Conservation (phyloP, 2,329 filamentous ascomycete species). For the Talaromyces sp. region DNA sequence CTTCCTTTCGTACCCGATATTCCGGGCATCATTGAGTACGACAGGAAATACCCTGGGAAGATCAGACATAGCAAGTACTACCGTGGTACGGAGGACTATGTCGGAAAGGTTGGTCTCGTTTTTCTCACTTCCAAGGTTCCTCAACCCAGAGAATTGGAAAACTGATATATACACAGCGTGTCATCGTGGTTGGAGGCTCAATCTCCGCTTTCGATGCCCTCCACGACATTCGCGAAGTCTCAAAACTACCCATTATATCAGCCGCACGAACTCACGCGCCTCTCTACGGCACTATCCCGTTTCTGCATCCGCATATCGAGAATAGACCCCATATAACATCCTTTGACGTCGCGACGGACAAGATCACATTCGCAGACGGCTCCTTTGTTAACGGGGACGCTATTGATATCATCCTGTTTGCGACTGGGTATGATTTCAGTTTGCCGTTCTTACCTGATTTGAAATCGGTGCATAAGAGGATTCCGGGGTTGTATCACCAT, state of each 20-base stretch:
- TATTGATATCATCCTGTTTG: constrained; percentile 29
- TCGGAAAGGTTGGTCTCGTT: constrained; percentile 20
- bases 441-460: constrained; percentile 27
- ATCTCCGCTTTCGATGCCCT: constrained; percentile 28
- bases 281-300: constrained; percentile 20
- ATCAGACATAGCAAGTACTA: constrained; percentile 39
- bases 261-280: constrained; percentile 23
- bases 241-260: constrained; percentile 20
- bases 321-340: not conserved
- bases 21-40: constrained; percentile 29
- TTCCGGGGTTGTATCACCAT: constrained; percentile 28
- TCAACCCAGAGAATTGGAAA: not conserved
- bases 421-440: constrained; percentile 26
- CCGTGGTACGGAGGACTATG: constrained; percentile 32
- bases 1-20: constrained; percentile 38
- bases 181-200: constrained; percentile 27
- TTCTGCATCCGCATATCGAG: constrained; percentile 12
- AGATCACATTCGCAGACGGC: constrained; percentile 22
- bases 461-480: constrained; percentile 21
- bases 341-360: constrained; percentile 3
- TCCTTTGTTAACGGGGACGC: constrained; percentile 5
- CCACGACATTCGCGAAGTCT: constrained; percentile 22
- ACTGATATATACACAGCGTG: constrained; percentile 14
- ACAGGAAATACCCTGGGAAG: constrained; percentile 25
- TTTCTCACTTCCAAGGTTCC: not conserved